Percentiles rank a stretch among this genome's conserved stretches.
phyloP scores from a whole-genome alignment of 495 filamentous ascomycete genomes.

The Penicillium atrosanguineum region DNA sequence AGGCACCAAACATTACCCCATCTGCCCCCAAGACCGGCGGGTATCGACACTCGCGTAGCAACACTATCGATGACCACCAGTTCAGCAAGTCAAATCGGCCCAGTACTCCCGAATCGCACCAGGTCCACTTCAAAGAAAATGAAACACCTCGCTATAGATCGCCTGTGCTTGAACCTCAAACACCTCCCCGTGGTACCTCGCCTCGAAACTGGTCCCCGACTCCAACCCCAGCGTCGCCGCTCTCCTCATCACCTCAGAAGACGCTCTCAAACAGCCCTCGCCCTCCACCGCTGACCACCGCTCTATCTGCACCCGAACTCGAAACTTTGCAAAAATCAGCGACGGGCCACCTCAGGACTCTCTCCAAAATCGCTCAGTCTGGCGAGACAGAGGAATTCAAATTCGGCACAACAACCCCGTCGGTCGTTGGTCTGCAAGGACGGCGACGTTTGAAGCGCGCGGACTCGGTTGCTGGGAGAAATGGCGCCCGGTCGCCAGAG shows the following conservation, averaged over 20 bases:
- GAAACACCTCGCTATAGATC: conserved; percentile 28
- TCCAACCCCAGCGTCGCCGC: conserved; percentile 29
- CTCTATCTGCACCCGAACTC: conserved; percentile 67
- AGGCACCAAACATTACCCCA: conserved; percentile 56
- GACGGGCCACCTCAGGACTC: conserved; percentile 81
- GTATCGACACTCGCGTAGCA: conserved; percentile 41
- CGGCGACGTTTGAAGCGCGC: conserved; percentile 77
- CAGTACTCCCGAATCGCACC: conserved; percentile 31
- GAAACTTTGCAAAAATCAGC: conserved; percentile 77
- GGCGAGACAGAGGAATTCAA: conserved; percentile 74
- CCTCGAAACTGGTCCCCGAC: conserved; percentile 31
- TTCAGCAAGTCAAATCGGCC: conserved; percentile 36
- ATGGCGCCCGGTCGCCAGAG: conserved; percentile 40
- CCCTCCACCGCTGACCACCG: conserved; percentile 39
- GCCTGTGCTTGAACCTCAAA: conserved; percentile 23
- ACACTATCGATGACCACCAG: conserved; percentile 42
- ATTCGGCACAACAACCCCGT: conserved; percentile 68
- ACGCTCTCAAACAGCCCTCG: conserved; percentile 42
- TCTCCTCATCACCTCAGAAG: conserved; percentile 40
- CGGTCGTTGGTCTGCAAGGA: conserved; percentile 84
- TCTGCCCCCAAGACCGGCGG: conserved; percentile 26
- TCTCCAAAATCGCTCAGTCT: conserved; percentile 80
- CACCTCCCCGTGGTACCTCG: conserved; percentile 31
- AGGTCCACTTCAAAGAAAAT: conserved; percentile 31
- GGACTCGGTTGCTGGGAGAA: conserved; percentile 52